phyloP scores from a whole-genome alignment of 352 stramenopile genomes.

The Phytophthora multivora region DNA sequence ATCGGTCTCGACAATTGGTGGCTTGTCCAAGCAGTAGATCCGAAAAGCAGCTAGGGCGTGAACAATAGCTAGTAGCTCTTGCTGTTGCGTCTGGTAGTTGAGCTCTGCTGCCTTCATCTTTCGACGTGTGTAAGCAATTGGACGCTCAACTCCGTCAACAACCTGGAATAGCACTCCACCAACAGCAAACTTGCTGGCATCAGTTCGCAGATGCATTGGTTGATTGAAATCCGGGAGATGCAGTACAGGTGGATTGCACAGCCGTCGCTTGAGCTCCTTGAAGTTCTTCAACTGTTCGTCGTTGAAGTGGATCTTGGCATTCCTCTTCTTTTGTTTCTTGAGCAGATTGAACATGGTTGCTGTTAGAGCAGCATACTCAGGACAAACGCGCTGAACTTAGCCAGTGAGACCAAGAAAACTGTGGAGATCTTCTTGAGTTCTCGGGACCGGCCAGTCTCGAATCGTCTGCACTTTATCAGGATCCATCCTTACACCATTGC shows the following conservation, averaged over 20 bases:
- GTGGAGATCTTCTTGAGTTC: constrained; percentile 4
- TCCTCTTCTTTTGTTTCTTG: not conserved
- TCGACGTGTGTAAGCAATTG: not conserved
- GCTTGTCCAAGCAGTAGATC: no score
- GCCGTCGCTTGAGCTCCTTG: not conserved
- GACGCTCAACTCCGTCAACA: constrained; percentile 1
- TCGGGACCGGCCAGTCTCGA: no score
- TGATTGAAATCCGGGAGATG: no score
- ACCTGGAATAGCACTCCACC: constrained; percentile 2
- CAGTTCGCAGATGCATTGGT: constrained; percentile 1
- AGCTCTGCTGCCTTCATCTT: no score
- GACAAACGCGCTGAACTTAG: not conserved
- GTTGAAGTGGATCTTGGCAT: no score
- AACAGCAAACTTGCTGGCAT: constrained; percentile 7
- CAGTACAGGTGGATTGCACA: not conserved
- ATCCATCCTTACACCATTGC: no score
- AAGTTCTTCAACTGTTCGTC: no score
- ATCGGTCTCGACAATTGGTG: no score
- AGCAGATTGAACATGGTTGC: not conserved
- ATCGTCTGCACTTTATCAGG: no score
- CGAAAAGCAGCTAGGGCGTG: no score
- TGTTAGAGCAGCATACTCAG: not conserved
- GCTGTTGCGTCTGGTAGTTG: no score
- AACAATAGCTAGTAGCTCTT: no score
- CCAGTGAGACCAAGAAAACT: not conserved